Base-by-base conservation (phyloP, 176 grass and related monocot genomes). In the Triticum dicoccoides region DNA sequence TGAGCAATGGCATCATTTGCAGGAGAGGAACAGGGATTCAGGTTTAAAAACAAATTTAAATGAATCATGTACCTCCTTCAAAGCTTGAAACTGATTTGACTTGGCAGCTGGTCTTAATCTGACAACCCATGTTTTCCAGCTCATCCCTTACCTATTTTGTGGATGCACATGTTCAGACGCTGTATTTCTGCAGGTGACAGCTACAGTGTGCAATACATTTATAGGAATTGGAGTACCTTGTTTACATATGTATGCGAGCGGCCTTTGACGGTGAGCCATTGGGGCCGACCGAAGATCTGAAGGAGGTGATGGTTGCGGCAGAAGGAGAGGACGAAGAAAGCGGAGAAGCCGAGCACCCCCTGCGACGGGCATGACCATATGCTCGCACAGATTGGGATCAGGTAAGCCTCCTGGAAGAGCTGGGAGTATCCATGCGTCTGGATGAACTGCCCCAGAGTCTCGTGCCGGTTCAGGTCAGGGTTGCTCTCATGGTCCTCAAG, bases 291-390 rank as follows among this genome's bases (percentile, higher is more conserved):
- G 30, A 98, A 98, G 20, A 98, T 83, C 96, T 98, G 93, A 34
- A 95, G 89, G 82, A 95, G 90, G 32, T 98, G 93, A 44, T 98
- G 93, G 9, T 98, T 98, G 18, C 89, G 89, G 73, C 89, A 98
- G 41, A 95, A 98, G 6, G 96, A 95, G 59, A 98, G 91, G 8
- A 98, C 96, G 70, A 91, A 91, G 90, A 91, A 98, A 35, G 95
- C 95, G 5, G 95, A 98, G 82, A 98, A 98, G 20, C 83, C 86
- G 29, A 93, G 30, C 0, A 95, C 95, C 1, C 95, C 91, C 20
- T 98, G 91, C 0, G 91, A 98, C 29, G 95, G 87, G 18, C 93
- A 93, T 9, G 95, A 98, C 95, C 95, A 98, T 88, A 98, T 90
- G 27, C 85, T 94, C 0, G 96, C 96, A 51, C 93, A 98, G 79